Percentiles rank a stretch among this genome's conserved stretches.
Conservation (phyloP, 2,329 filamentous ascomycete species). For the Huntiella moniliformis region DNA sequence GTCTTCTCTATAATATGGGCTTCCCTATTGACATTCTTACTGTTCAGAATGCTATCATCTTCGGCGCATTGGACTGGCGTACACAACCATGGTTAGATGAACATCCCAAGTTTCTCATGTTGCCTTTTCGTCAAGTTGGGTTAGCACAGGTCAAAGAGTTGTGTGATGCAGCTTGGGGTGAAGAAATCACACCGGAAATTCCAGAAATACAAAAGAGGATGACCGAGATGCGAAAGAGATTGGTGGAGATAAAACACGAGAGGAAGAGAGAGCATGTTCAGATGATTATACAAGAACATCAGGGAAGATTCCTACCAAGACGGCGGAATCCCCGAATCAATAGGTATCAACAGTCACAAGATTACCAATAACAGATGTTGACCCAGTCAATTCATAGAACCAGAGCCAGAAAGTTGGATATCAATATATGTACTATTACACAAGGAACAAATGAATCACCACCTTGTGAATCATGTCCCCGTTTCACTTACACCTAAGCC, state of each 20-base stretch:
- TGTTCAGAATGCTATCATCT: constrained; percentile 7
- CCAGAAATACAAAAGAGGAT: no score
- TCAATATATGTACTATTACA: no score
- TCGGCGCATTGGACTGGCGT: constrained; percentile 9
- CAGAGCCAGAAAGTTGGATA: not conserved
- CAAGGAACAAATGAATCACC: no score
- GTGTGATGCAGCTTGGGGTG: constrained; percentile 11
- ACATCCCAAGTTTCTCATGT: constrained; percentile 4
- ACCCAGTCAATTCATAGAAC: not conserved
- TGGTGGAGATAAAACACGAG: not conserved
- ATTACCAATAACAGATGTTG: no score
- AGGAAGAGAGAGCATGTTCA: not conserved
- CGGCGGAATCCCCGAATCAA: no score
- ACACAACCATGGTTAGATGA: constrained; percentile 9
- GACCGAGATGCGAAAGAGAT: no score
- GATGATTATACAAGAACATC: not conserved
- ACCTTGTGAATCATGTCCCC: no score
- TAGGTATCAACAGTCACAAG: no score
- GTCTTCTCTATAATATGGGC: constrained; percentile 3
- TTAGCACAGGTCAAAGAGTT: constrained; percentile 8
- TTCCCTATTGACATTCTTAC: constrained; percentile 2
- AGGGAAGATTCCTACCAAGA: not conserved
- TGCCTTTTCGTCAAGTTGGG: constrained; percentile 2
- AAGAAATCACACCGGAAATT: constrained; percentile 5
- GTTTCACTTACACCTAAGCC: no score